phyloP scores from a whole-genome alignment of 1,139 yeast species.

The Arxiozyma telluris region DNA sequence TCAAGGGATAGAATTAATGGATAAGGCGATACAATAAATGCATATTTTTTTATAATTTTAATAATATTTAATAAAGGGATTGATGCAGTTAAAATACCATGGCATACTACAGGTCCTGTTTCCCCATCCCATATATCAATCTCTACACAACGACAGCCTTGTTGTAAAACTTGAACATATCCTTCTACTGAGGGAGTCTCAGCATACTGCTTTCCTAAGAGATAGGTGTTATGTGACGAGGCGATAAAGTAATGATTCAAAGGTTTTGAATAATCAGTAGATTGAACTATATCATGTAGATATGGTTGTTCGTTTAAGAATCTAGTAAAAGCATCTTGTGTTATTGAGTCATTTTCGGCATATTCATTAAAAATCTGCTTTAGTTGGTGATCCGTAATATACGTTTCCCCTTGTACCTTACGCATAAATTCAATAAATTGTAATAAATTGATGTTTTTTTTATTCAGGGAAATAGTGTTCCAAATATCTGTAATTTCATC shows the following conservation, averaged over 20 bases:
- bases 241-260: conserved; percentile 80
- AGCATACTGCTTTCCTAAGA: conserved; percentile 82
- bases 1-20: conserved; percentile 88
- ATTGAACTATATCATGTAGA: conserved; percentile 36
- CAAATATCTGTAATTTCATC: conserved; percentile 42
- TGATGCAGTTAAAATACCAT: conserved; percentile 78
- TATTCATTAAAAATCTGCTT: conserved; percentile 40
- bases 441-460: conserved; percentile 26
- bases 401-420: conserved; percentile 43
- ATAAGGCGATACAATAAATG: conserved; percentile 72
- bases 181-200: conserved; percentile 90
- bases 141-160: conserved; percentile 90
- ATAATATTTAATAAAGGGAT: conserved; percentile 64
- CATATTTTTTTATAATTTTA: conserved; percentile 66
- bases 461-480: conserved; percentile 16
- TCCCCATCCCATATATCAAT: conserved; percentile 92
- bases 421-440: conserved; percentile 42
- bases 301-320: conserved; percentile 40
- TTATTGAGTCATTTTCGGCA: conserved; percentile 17
- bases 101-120: conserved; percentile 78
- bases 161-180: conserved; percentile 76
- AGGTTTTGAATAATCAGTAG: conserved; percentile 57
- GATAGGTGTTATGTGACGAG: conserved; percentile 90
- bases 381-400: conserved; percentile 27
- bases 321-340: conserved; percentile 26